Evolutionary conservation across 306 rosid genomes (phyloP).

Genomic region (Rosa chinensis): DNA sequence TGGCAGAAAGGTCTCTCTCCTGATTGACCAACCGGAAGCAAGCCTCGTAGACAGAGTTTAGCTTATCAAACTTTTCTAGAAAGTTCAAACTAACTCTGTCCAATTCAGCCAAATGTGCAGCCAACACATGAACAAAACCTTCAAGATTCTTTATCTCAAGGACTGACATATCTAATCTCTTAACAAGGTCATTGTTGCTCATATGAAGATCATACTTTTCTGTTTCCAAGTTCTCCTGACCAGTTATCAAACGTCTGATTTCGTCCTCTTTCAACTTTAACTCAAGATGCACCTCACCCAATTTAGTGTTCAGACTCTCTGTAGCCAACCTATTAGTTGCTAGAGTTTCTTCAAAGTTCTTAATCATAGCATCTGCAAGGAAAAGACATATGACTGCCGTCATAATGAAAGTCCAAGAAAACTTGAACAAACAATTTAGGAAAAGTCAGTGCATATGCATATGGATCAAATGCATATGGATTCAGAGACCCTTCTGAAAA

Average conservation of each 20-base stretch:
- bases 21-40: conserved; percentile 63
- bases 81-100: conserved; percentile 62
- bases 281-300: conserved; percentile 58
- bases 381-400: neutral
- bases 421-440: neutral
- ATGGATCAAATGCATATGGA: too few relatives aligned
- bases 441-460: neutral
- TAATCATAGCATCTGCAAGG: conserved; percentile 61
- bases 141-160: conserved; percentile 62
- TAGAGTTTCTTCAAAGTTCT: conserved; percentile 59
- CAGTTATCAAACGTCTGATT: conserved; percentile 40
- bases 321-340: conserved; percentile 48
- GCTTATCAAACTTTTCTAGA: conserved; percentile 61
- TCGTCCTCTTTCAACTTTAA: conserved; percentile 63
- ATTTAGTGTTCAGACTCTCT: conserved; percentile 60
- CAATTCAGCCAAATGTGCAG: conserved; percentile 52
- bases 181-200: conserved; percentile 46
- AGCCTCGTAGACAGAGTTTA: conserved; percentile 58
- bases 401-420: conserved; percentile 12
- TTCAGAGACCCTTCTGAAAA: too few relatives aligned
- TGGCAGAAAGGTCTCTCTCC: conserved; percentile 59
- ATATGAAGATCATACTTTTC: conserved; percentile 60
- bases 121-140: conserved; percentile 47
- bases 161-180: conserved; percentile 53
- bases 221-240: conserved; percentile 49